Evolutionary conservation across 176 grass and related monocot genomes (phyloP).

Genomic region (Cenchrus americanus): DNA sequence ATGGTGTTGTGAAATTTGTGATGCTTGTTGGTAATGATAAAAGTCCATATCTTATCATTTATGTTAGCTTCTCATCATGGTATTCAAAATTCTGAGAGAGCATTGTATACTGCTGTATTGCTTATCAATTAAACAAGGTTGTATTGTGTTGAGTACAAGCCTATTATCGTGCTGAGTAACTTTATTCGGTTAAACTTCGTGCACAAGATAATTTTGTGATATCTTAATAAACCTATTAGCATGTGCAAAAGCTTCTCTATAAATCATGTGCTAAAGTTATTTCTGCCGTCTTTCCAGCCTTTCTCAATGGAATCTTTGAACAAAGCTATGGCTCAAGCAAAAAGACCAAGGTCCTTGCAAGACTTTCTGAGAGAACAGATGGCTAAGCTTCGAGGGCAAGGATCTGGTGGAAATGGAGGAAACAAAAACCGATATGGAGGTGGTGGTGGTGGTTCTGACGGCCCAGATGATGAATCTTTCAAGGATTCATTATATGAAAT

Average conservation of each 20-base stretch:
- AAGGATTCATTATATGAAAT: conserved; percentile 71
- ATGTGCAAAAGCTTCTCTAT: background rate
- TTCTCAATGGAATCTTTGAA: conserved; percentile 83
- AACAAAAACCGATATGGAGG: conserved; percentile 59
- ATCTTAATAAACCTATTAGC: background rate
- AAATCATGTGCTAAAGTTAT: conserved; percentile 37
- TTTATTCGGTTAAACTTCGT: background rate
- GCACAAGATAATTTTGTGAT: background rate
- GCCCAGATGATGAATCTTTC: conserved; percentile 66
- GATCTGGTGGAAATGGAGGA: conserved; percentile 58
- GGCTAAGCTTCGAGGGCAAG: conserved; percentile 43
- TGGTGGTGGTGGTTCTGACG: conserved; percentile 52
- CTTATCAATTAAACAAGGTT: conserved; percentile 1
- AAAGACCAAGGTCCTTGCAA: conserved; percentile 55
- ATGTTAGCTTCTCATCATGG: background rate
- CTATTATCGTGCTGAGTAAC: background rate
- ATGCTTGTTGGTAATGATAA: background rate
- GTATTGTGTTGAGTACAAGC: conserved; percentile 17
- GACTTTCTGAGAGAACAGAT: conserved; percentile 62
- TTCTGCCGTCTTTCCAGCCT: conserved; percentile 45
- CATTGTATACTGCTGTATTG: background rate
- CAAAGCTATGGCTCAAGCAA: conserved; percentile 67
- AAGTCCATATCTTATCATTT: background rate
- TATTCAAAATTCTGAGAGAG: background rate
- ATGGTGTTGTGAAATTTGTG: background rate